Conservation (phyloP, 345 rosid genomes). For the Passiflora organensis region DNA sequence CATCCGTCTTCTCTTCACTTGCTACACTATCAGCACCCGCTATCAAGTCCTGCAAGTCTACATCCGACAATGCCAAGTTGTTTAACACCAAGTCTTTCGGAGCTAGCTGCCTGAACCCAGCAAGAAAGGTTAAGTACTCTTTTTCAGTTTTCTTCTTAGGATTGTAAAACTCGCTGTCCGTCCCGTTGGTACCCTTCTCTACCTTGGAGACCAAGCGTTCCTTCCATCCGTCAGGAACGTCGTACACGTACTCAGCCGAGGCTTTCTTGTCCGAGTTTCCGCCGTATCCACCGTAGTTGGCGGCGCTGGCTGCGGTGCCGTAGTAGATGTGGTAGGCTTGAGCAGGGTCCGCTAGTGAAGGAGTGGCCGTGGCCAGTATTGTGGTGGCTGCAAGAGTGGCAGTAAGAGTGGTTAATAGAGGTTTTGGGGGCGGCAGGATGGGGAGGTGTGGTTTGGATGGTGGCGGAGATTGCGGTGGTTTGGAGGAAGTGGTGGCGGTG, state of each 20-base stretch:
- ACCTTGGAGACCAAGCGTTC: constrained; percentile 86
- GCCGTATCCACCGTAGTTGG: constrained; percentile 87
- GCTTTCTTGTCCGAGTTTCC: constrained; percentile 84
- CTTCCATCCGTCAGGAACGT: constrained; percentile 90
- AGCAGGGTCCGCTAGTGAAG: constrained; percentile 44
- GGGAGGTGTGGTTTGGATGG: constrained; percentile 11
- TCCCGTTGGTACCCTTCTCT: constrained; percentile 90
- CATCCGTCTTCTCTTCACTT: constrained; percentile 61
- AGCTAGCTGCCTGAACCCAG: constrained; percentile 74
- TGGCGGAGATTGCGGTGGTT: constrained; percentile 20
- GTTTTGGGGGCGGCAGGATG: constrained; percentile 10
- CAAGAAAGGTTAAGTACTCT: constrained; percentile 76
- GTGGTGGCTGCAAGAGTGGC: constrained; percentile 47
- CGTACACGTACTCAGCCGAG: constrained; percentile 88
- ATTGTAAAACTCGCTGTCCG: constrained; percentile 84
- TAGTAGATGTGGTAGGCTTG: constrained; percentile 54
- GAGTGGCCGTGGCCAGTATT: constrained; percentile 33
- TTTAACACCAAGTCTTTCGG: constrained; percentile 69
- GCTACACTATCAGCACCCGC: constrained; percentile 62
- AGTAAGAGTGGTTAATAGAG: constrained; percentile 30
- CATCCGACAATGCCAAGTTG: constrained; percentile 81
- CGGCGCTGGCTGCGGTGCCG: constrained; percentile 95
- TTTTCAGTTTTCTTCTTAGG: constrained; percentile 78
- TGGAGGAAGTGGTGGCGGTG: constrained; percentile 23
- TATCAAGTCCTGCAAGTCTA: constrained; percentile 71